Base-by-base conservation (phyloP, 169 alveolate species). In the Plasmodium sp. region DNA sequence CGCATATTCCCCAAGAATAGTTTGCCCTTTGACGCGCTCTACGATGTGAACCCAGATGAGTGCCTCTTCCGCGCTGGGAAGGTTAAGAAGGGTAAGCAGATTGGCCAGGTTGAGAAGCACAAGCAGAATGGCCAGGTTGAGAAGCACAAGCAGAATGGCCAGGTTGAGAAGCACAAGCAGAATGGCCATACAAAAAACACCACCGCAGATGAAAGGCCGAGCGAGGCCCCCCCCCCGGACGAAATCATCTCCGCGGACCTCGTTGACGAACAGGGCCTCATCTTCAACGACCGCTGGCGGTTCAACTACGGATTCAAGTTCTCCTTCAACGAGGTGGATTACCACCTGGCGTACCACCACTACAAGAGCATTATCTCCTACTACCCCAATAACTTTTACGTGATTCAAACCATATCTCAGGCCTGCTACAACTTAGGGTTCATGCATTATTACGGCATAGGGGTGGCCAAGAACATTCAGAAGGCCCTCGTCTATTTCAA, bases 391-490 rank as follows among this genome's bases (percentile, higher is more conserved):
- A 88, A 79, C 71, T 22, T 80, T 16, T 67, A 88, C 48, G 94
- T 80, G 31, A 88, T 88, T n/a, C 90, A 88, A 58, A 79, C 75
- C 3, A 27, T 88, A 51, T 54, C 94, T n/a, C 43, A 22, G 33
- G 94, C 94, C 71, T 88, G 94, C 41, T 88, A 88, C 73, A 75
- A 88, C 45, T 80, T 88, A 79, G 94, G 94, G 3, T 88, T 41
- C 48, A 88, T 88, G 94, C 83, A 88, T 58, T 88, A 88, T 62
- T 88, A 88, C 81, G 94, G 94, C 31, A 88, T 88, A 9, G 94
- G 94, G 10, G 94, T 88, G 9, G 41, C 88, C 4, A 79, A 88
- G 48, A 88, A 88, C 62, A 88, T 88, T n/a, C 83, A 79, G 41
- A 88, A 88, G 71, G 80, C 94, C 22, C 36, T 88, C 41, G 72